Evolutionary conservation across 2,329 filamentous ascomycete species (phyloP).

Genomic region (Tolypocladium amazonense): DNA sequence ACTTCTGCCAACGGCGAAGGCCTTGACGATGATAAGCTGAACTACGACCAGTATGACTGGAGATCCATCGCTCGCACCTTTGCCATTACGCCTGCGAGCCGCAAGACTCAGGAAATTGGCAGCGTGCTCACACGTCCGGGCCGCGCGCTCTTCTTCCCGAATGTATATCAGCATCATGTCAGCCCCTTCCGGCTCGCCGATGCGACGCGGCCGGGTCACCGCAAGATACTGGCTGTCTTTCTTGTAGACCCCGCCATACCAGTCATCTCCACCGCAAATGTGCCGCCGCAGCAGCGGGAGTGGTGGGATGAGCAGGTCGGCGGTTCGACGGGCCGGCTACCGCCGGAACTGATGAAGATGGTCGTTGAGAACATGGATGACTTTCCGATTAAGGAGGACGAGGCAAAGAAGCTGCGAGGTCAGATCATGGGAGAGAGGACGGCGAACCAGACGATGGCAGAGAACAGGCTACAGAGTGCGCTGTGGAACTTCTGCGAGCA

Average conservation of each 20-base stretch:
- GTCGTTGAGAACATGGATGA: neutral
- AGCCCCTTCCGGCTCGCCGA: conserved; percentile 41
- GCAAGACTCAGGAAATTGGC: conserved; percentile 28
- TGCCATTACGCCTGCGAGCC: conserved; percentile 14
- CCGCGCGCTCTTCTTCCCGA: conserved; percentile 46
- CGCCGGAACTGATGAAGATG: neutral
- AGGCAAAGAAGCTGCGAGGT: neutral
- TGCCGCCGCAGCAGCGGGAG: conserved; percentile 29
- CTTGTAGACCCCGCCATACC: conserved; percentile 45
- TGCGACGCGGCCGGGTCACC: conserved; percentile 39
- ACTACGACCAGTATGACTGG: conserved; percentile 21
- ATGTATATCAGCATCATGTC: conserved; percentile 40
- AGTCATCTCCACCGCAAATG: conserved; percentile 30
- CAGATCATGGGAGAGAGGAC: neutral
- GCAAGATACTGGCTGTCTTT: conserved; percentile 49
- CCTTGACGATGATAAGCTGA: conserved; percentile 6
- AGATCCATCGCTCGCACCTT: conserved; percentile 22
- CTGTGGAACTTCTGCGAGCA: neutral
- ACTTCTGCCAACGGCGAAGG: conserved; percentile 23
- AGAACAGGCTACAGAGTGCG: neutral
- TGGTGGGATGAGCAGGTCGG: conserved; percentile 20
- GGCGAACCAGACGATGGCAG: neutral
- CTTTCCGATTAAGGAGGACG: neutral
- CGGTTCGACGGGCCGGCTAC: neutral
- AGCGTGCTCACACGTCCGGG: conserved; percentile 33